A percentile compares a stretch with the other conserved stretches of the same genome.
These are phyloP conservation scores for Lentinula detonsa DNA, from an alignment of 768 basidiomycete species.

Conservation along the genomic window DNA sequence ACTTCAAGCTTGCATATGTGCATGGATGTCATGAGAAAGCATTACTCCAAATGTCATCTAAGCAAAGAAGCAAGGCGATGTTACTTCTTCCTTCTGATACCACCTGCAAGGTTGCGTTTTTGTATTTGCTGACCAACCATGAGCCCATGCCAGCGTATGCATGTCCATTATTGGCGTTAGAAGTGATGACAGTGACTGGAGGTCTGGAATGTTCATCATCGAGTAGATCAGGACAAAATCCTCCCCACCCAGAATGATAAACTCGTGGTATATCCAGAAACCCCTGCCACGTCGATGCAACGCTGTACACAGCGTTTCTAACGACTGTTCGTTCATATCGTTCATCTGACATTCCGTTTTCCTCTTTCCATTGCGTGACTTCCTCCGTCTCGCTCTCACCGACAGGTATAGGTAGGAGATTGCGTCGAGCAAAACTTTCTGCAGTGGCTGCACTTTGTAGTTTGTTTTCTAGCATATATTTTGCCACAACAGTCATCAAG, in stretches of 20 bases:
- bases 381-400: slow-evolving; percentile 26
- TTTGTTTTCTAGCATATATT: slow-evolving; percentile 23
- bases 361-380: slow-evolving; percentile 35
- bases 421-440: slow-evolving; percentile 30
- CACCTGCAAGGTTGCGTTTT: slow-evolving; percentile 32
- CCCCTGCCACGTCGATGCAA: slow-evolving; percentile 45
- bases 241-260: slow-evolving; percentile 47
- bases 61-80: slow-evolving; percentile 34
- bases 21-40: background rate
- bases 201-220: slow-evolving; percentile 39
- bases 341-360: slow-evolving; percentile 32
- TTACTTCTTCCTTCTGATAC: slow-evolving; percentile 39
- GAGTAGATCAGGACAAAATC: slow-evolving; percentile 32
- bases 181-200: slow-evolving; percentile 38
- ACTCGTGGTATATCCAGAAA: slow-evolving; percentile 36
- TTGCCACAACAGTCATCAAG: slow-evolving; percentile 25
- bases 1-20: slow-evolving; percentile 8
- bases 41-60: slow-evolving; percentile 41
- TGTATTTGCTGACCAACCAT: slow-evolving; percentile 43
- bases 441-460: slow-evolving; percentile 33
- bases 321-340: slow-evolving; percentile 37
- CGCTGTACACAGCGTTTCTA: slow-evolving; percentile 37
- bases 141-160: slow-evolving; percentile 36
- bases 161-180: slow-evolving; percentile 32
- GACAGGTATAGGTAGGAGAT: slow-evolving; percentile 31